Conservation (phyloP, 192 early-diverging fungal species). For the Backusella mclennaniae region DNA sequence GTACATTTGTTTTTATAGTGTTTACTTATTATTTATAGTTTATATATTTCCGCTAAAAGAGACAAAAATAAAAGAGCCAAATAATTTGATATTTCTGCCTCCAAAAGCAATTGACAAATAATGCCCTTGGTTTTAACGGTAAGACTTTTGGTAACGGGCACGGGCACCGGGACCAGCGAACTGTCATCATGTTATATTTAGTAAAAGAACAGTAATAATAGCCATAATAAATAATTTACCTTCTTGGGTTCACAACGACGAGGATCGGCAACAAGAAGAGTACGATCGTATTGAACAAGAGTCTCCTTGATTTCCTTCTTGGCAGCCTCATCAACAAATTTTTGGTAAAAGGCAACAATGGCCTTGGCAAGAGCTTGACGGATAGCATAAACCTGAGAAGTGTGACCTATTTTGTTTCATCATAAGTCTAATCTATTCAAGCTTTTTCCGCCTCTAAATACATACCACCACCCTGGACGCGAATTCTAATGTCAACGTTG, state of each 20-base stretch:
- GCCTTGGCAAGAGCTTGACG: slow-evolving; percentile 99
- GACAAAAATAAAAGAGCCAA: neutral
- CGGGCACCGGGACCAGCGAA: slow-evolving; percentile 99
- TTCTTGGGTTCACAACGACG: slow-evolving; percentile 99
- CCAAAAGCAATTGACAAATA: neutral
- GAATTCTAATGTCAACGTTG: slow-evolving; percentile 95
- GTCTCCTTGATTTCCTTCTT: slow-evolving; percentile 99
- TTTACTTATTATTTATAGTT: neutral
- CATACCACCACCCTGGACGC: slow-evolving; percentile 90
- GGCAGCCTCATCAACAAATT: slow-evolving; percentile 98
- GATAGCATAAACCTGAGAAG: slow-evolving; percentile 97
- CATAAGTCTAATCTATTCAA: neutral
- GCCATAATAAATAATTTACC: neutral
- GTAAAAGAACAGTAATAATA: neutral
- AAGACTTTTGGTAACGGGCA: slow-evolving; percentile 90
- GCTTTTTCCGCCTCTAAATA: neutral
- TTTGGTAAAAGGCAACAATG: slow-evolving; percentile 99
- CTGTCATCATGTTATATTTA: slow-evolving; percentile 11
- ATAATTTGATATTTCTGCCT: neutral
- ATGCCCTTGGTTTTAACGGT: slow-evolving; percentile 65
- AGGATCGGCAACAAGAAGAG: slow-evolving; percentile 97
- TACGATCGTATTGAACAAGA: slow-evolving; percentile 89
- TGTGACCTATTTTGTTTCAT: slow-evolving; percentile 55
- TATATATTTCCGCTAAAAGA: neutral
- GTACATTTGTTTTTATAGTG: neutral